Evolutionary conservation across 139 green algal genomes (phyloP).

Genomic region (Tetradesmus obliquus): DNA sequence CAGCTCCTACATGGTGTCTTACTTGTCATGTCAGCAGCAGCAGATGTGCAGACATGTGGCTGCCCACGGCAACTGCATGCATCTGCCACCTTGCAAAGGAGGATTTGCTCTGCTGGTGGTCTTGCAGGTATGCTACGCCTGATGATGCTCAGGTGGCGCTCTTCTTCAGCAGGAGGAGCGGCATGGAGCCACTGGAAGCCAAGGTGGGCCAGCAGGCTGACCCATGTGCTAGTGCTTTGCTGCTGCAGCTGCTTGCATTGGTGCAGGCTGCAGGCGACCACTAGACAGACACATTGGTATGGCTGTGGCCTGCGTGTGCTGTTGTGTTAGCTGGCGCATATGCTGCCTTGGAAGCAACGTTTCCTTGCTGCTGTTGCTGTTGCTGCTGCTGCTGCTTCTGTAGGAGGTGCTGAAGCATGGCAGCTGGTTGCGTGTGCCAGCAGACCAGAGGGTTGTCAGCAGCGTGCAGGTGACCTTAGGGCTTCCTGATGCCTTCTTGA

Average conservation of each 20-base stretch:
- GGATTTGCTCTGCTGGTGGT: not conserved
- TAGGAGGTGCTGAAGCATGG: conserved; percentile 30
- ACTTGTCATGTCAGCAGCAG: not conserved
- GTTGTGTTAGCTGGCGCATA: not conserved
- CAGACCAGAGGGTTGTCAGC: conserved; percentile 13
- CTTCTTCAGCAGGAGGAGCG: conserved; percentile 27
- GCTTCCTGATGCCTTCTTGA: not conserved
- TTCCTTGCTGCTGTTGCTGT: not conserved
- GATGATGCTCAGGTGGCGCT: conserved; percentile 24
- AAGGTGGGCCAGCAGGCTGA: not conserved
- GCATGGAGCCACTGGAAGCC: conserved; percentile 31
- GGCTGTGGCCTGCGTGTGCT: not conserved
- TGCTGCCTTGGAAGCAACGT: not conserved
- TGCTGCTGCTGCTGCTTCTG: conserved; percentile 22
- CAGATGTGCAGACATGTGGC: not conserved
- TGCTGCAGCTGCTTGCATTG: not conserved
- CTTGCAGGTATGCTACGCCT: not conserved
- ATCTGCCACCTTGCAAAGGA: not conserved
- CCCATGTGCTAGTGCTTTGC: not conserved
- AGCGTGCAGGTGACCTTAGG: conserved; percentile 12
- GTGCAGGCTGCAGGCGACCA: not conserved
- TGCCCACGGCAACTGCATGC: not conserved
- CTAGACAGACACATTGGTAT: not conserved
- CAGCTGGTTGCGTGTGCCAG: conserved; percentile 8
- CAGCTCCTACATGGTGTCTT: not conserved